Evolutionary conservation across 441 rosid genomes (phyloP).

Genomic region (Metrosideros polymorpha): DNA sequence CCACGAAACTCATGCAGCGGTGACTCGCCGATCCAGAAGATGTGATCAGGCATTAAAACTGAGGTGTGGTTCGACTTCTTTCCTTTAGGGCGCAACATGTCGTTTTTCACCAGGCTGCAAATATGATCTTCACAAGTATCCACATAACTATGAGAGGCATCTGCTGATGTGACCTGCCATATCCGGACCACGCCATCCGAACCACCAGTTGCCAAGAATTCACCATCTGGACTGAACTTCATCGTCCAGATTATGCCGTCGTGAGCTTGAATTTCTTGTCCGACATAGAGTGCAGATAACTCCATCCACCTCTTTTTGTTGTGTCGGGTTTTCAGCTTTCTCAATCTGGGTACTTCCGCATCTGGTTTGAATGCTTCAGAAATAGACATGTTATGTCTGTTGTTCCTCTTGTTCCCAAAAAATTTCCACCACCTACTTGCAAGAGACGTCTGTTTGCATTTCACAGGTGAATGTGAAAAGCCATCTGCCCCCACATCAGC

Average conservation of each 20-base stretch:
- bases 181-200: conserved; percentile 69
- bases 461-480: conserved; percentile 3
- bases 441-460: conserved; percentile 8
- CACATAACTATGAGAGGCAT: conserved; percentile 21
- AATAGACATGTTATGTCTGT: background rate
- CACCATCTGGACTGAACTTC: conserved; percentile 85
- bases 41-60: conserved; percentile 48
- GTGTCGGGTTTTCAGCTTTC: conserved; percentile 42
- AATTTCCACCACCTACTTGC: conserved; percentile 40
- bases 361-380: conserved; percentile 2
- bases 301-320: conserved; percentile 60
- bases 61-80: conserved; percentile 20
- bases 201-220: conserved; percentile 73
- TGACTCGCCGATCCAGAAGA: conserved; percentile 53
- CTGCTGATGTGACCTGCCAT: conserved; percentile 44
- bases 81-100: conserved; percentile 1
- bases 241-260: conserved; percentile 56
- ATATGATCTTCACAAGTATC: conserved; percentile 2
- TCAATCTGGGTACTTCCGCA: conserved; percentile 8
- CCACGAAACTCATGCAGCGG: conserved; percentile 65
- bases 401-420: conserved; percentile 16
- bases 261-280: conserved; percentile 72
- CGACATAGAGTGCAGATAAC: conserved; percentile 43
- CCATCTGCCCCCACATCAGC: conserved; percentile 9
- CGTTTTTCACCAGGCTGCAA: conserved; percentile 1